These are phyloP conservation scores for Cupressus sempervirens DNA, from an alignment of 75 land plant genomes.

Conservation along the genomic window DNA sequence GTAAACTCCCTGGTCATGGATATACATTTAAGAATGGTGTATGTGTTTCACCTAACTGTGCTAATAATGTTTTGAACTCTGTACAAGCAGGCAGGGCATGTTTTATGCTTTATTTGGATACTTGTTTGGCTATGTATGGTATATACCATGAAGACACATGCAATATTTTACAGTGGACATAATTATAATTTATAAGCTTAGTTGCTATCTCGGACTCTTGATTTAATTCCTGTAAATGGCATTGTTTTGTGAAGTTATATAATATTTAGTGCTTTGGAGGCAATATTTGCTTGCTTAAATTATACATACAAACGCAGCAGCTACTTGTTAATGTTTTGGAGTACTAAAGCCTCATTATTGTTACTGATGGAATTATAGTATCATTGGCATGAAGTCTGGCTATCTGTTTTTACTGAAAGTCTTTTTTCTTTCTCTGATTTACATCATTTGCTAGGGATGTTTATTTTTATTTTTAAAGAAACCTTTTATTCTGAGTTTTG, in stretches of 20 bases:
- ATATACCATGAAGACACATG: background rate
- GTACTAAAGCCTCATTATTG: background rate
- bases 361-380: background rate
- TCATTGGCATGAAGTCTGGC: background rate
- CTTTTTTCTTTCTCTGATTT: background rate
- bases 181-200: background rate
- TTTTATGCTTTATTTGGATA: background rate
- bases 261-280: background rate
- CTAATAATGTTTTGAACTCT: background rate
- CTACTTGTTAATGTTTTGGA: background rate
- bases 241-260: background rate
- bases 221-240: background rate
- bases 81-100: background rate
- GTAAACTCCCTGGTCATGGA: slow-evolving; percentile 16
- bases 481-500: background rate
- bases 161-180: background rate
- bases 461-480: background rate
- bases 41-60: background rate
- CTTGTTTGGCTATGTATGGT: background rate
- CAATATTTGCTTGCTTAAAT: background rate
- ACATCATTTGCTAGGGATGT: background rate
- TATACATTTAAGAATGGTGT: background rate
- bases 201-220: background rate
- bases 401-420: background rate
- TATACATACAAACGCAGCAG: background rate